Evolutionary conservation across 2,329 filamentous ascomycete species (phyloP).

Genomic region (Bretziella fagacearum): DNA sequence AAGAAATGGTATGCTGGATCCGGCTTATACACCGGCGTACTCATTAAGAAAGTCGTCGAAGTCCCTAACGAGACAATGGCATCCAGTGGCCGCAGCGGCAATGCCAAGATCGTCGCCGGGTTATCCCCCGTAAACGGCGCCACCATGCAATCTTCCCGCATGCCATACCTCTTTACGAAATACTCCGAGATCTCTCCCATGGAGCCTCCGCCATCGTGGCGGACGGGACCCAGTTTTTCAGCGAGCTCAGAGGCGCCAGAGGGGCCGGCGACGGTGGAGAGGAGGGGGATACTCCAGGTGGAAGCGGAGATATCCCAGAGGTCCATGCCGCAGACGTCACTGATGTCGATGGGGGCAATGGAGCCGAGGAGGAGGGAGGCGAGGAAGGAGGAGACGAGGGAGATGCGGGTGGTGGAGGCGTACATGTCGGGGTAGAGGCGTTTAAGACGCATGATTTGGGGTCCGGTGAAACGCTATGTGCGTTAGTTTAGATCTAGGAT

Average conservation of each 20-base stretch:
- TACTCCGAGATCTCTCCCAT: slow-evolving; percentile 64
- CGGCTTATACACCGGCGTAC: slow-evolving; percentile 76
- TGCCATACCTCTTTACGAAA: slow-evolving; percentile 64
- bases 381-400: slow-evolving; percentile 86
- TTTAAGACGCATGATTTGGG: slow-evolving; percentile 81
- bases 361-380: slow-evolving; percentile 75
- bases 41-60: slow-evolving; percentile 95
- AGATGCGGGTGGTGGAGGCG: slow-evolving; percentile 64
- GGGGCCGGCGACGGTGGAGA: slow-evolving; percentile 57
- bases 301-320: slow-evolving; percentile 74
- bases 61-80: slow-evolving; percentile 92
- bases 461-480: slow-evolving; percentile 76
- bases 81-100: slow-evolving; percentile 73
- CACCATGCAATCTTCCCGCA: slow-evolving; percentile 56
- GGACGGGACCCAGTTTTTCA: slow-evolving; percentile 63
- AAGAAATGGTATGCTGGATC: slow-evolving; percentile 93
- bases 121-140: slow-evolving; percentile 91
- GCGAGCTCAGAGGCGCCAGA: slow-evolving; percentile 42
- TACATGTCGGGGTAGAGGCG: slow-evolving; percentile 69
- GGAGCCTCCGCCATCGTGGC: slow-evolving; percentile 60
- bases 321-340: slow-evolving; percentile 93
- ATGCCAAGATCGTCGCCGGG: slow-evolving; percentile 79
- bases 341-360: slow-evolving; percentile 80
- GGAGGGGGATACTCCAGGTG: slow-evolving; percentile 55
- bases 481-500: neutral